Conservation (phyloP, 371 early-diverging fungal genomes). For the Lichtheimia corymbifera region DNA sequence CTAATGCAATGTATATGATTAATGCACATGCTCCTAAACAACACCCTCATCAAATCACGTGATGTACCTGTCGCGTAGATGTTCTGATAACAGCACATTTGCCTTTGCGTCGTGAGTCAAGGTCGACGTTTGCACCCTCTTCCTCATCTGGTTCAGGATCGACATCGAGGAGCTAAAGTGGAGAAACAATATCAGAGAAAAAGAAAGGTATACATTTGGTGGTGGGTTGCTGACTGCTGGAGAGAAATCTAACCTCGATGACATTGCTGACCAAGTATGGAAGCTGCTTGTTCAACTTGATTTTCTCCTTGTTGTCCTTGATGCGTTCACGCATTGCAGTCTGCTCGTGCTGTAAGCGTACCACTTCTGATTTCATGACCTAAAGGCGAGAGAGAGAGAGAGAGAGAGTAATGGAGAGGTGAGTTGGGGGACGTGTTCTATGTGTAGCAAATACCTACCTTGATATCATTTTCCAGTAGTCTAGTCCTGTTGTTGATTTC, state of each 20-base stretch:
- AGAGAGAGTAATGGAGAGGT: neutral
- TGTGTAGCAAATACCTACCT: slow-evolving; percentile 64
- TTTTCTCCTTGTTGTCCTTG: slow-evolving; percentile 99
- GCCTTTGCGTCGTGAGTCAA: slow-evolving; percentile 91
- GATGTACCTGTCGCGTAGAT: slow-evolving; percentile 87
- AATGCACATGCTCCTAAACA: neutral
- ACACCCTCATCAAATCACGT: neutral
- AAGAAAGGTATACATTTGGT: slow-evolving; percentile 17
- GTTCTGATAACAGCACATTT: slow-evolving; percentile 99
- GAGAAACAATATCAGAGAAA: slow-evolving; percentile 92
- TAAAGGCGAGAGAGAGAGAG: slow-evolving; percentile 22
- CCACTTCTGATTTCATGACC: slow-evolving; percentile 91
- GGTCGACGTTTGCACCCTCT: slow-evolving; percentile 93
- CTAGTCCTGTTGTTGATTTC: slow-evolving; percentile 92
- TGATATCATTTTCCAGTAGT: slow-evolving; percentile 94
- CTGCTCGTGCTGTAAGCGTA: slow-evolving; percentile 90
- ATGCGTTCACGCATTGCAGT: slow-evolving; percentile 89
- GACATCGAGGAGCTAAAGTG: slow-evolving; percentile 88
- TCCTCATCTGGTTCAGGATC: slow-evolving; percentile 88
- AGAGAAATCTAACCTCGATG: slow-evolving; percentile 78
- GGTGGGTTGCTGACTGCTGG: neutral
- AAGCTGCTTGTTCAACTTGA: slow-evolving; percentile 98
- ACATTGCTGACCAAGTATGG: slow-evolving; percentile 99
- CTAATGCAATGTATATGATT: slow-evolving; percentile 28
- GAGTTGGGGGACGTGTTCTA: neutral